Evolutionary conservation across 441 rosid genomes (phyloP), one percentile per base, ranked within the genome.

Genomic region (Heliophila coronopifolia): DNA sequence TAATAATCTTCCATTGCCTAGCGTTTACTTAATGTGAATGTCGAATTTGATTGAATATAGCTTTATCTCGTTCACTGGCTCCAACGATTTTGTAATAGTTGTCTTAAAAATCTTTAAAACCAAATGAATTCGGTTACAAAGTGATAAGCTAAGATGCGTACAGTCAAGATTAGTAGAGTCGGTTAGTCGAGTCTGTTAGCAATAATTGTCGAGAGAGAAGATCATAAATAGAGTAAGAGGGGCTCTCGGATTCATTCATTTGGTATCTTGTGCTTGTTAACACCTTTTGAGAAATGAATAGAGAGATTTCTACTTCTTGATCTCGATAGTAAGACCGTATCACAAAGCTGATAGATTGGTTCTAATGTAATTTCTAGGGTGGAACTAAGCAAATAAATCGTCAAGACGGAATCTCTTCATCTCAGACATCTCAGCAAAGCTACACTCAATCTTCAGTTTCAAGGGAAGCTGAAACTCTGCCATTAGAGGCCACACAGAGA

Each of bases 311-410:
- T n/a, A n/a, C n/a, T n/a, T n/a, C n/a, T n/a, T n/a, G n/a, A n/a
- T n/a, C n/a, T n/a, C n/a, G n/a, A n/a, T n/a, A n/a, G n/a, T n/a
- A n/a, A n/a, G n/a, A n/a, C n/a, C n/a, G n/a, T n/a, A n/a, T n/a
- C n/a, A 1, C 2, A 3, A 28, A 15, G 38, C 11, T 42, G 18
- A 18, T 37, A 5, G 9, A 33, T 43, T 30, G 33, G 32, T 26
- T 40, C 13, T 34, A 12, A 46, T 60, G 50, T 13, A 20, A 52
- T 46, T 51, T 20, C 30, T 49, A 86, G 95, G 81, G 74, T 32
- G 95, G 97, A 70, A 65, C 97, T 9, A 83, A 73, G 67, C 79
- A 83, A 59, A 54, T 72, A 26, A 57, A 68, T 18, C 56, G 50
- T 11, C 78, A 67, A 49, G 72, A 69, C 40, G 50, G 61, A 17